phyloP scores from a whole-genome alignment of 164 flowering plant genomes.

The Cinnamomum chago region DNA sequence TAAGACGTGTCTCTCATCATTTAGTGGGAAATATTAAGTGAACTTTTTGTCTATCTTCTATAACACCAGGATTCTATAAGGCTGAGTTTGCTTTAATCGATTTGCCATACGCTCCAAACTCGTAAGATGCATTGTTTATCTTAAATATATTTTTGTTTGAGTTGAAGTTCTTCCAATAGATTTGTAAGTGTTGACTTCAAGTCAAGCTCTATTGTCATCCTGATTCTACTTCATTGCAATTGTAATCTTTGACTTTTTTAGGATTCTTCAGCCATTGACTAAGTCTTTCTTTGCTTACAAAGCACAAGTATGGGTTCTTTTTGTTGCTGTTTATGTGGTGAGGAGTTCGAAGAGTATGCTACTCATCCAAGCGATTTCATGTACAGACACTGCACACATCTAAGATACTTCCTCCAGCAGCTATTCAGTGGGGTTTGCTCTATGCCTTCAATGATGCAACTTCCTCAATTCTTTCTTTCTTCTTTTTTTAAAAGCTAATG shows the following conservation, averaged over 20 bases:
- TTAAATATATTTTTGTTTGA: neutral
- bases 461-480: too few species aligned
- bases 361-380: conserved; percentile 33
- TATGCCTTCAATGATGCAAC: neutral
- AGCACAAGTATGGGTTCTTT: conserved; percentile 40
- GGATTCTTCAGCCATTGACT: neutral
- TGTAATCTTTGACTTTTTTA: neutral
- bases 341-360: conserved; percentile 44
- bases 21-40: neutral
- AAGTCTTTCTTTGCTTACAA: neutral
- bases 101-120: neutral
- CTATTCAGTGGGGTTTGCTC: conserved; percentile 46
- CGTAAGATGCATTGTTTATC: neutral
- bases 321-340: conserved; percentile 56
- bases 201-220: neutral
- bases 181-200: neutral
- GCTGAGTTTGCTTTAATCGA: neutral
- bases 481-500: too few species aligned
- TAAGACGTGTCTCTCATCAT: neutral
- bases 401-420: conserved; percentile 48
- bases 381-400: conserved; percentile 46
- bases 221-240: conserved; percentile 1
- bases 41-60: neutral
- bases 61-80: neutral
- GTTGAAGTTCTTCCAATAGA: neutral